Evolutionary conservation across 768 basidiomycete genomes (phyloP).

Genomic region (Phlegmacium glaucopus): DNA sequence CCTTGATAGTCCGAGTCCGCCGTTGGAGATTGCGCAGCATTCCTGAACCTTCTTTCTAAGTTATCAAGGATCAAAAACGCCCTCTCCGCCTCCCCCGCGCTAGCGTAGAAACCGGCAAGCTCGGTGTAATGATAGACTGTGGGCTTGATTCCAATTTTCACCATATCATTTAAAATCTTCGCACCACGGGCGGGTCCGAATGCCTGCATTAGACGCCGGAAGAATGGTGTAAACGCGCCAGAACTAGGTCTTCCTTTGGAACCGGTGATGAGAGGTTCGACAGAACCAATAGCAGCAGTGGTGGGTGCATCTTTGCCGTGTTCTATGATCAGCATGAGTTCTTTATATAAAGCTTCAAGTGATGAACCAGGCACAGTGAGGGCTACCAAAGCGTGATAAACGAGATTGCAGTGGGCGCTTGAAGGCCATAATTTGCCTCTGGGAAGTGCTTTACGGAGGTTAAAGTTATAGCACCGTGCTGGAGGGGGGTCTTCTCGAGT

Average conservation of each 20-base stretch:
- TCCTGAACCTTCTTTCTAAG: conserved; percentile 27
- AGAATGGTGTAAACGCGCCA: conserved; percentile 51
- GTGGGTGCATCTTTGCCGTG: conserved; percentile 7
- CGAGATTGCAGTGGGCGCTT: conserved; percentile 29
- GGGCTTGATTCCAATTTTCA: conserved; percentile 40
- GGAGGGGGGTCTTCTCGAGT: conserved; percentile 4
- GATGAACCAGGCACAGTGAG: conserved; percentile 17
- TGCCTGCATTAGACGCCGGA: conserved; percentile 34
- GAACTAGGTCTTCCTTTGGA: conserved; percentile 27
- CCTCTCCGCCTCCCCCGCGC: conserved; percentile 27
- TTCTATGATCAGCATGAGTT: conserved; percentile 31
- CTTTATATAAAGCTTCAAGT: conserved; percentile 39
- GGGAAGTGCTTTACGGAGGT: conserved; percentile 6
- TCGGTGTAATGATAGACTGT: conserved; percentile 47
- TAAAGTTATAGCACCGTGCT: conserved; percentile 7
- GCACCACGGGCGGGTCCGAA: conserved; percentile 30
- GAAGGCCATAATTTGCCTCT: conserved; percentile 32
- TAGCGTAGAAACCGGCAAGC: conserved; percentile 44
- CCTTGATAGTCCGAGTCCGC: no score
- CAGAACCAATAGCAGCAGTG: conserved; percentile 1
- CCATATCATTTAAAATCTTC: conserved; percentile 52
- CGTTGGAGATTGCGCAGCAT: background rate
- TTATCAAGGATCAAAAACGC: conserved; percentile 40
- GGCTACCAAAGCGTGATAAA: conserved; percentile 37
- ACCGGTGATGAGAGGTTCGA: conserved; percentile 21